Conservation (phyloP, 1,284 basidiomycete genomes). For the Ganoderma lucidum region DNA sequence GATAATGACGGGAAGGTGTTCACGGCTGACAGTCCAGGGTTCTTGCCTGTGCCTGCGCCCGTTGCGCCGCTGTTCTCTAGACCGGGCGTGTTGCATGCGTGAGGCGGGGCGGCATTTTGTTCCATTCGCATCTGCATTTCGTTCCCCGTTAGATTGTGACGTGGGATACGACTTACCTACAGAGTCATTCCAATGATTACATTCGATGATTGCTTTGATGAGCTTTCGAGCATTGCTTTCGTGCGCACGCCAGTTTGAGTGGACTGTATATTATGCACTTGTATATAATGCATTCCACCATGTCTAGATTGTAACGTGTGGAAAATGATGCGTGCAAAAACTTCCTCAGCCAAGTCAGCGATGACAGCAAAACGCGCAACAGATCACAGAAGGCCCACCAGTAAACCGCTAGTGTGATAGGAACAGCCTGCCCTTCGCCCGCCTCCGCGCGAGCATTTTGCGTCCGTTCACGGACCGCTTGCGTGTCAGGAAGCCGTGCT, state of each 20-base stretch:
- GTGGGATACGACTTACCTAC: background rate
- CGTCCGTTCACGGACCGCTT: slow-evolving; percentile 69
- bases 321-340: background rate
- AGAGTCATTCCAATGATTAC: background rate
- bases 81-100: slow-evolving; percentile 17
- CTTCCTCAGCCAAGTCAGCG: background rate
- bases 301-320: background rate
- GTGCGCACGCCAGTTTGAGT: background rate
- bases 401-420: slow-evolving; percentile 46
- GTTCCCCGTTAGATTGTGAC: background rate
- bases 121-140: background rate
- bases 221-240: slow-evolving; percentile 5
- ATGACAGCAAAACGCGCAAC: background rate
- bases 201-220: slow-evolving; percentile 5
- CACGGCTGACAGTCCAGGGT: slow-evolving; percentile 1
- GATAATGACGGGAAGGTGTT: slow-evolving; percentile 25
- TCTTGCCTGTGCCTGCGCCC: slow-evolving; percentile 17
- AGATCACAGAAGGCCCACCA: background rate
- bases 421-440: slow-evolving; percentile 49
- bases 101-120: background rate
- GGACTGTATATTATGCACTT: slow-evolving; percentile 23
- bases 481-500: slow-evolving; percentile 86
- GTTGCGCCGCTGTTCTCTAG: slow-evolving; percentile 26
- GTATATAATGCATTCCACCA: slow-evolving; percentile 12
- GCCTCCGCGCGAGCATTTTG: slow-evolving; percentile 56